phyloP scores from a whole-genome alignment of 352 stramenopile species.

The Phytophthora brassicae region DNA sequence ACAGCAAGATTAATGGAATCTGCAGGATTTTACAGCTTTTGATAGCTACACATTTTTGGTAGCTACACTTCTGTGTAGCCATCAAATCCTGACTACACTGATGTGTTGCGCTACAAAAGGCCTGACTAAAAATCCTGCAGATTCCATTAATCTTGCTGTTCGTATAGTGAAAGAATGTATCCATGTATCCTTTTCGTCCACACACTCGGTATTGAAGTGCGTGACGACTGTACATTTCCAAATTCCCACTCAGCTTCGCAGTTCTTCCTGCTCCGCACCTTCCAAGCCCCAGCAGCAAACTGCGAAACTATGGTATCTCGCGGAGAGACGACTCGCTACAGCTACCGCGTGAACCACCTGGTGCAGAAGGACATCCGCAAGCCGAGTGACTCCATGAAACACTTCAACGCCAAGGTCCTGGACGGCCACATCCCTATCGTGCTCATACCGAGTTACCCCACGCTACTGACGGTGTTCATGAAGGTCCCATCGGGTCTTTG shows the following conservation, averaged over 20 bases:
- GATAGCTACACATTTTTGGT: constrained; percentile 15
- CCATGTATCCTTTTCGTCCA: constrained; percentile 5
- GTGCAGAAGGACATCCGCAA: constrained; percentile 60
- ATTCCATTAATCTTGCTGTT: constrained; percentile 21
- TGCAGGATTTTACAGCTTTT: constrained; percentile 8
- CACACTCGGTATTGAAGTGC: constrained; percentile 23
- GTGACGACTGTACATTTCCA: constrained; percentile 8
- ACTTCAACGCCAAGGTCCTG: constrained; percentile 58
- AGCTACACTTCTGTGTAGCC: too few relatives aligned
- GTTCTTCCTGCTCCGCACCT: background rate
- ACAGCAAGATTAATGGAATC: constrained; percentile 20
- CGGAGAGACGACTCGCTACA: constrained; percentile 22
- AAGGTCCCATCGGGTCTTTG: constrained; percentile 70
- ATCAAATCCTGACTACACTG: too few relatives aligned
- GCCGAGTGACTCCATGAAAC: constrained; percentile 50
- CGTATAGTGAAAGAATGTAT: constrained; percentile 16
- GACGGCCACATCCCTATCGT: constrained; percentile 69
- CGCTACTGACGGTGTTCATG: constrained; percentile 52
- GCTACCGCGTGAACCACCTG: constrained; percentile 38
- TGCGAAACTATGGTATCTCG: background rate
- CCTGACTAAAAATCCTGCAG: constrained; percentile 17
- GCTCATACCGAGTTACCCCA: constrained; percentile 57
- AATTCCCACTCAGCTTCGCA: constrained; percentile 22
- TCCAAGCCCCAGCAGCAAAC: background rate
- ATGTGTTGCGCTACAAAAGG: background rate